These are phyloP conservation scores for Pedinophyceae sp. DNA, from an alignment of 139 green algal genomes.

Conservation along the genomic window DNA sequence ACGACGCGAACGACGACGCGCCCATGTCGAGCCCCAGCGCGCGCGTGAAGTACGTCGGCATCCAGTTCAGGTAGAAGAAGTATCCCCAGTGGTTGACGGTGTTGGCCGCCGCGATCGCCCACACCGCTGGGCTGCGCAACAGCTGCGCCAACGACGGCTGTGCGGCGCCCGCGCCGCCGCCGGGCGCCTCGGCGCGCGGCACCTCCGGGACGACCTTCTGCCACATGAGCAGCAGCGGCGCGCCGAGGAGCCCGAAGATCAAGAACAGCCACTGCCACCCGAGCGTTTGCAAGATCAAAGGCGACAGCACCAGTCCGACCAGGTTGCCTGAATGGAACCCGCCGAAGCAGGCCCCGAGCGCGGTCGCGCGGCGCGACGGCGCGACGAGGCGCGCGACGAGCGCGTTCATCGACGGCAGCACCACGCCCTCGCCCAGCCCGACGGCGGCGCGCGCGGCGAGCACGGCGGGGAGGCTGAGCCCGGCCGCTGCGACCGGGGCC, in stretches of 20 bases:
- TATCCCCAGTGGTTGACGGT: constrained; percentile 77
- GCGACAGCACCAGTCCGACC: constrained; percentile 57
- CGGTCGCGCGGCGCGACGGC: constrained; percentile 24
- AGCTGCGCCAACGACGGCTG: constrained; percentile 15
- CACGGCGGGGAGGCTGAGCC: constrained; percentile 41
- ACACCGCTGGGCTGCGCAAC: constrained; percentile 35
- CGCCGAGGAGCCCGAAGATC: constrained; percentile 51
- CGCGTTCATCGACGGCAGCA: constrained; percentile 84
- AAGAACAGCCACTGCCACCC: constrained; percentile 68
- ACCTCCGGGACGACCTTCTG: background rate
- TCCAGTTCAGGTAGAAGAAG: constrained; percentile 91
- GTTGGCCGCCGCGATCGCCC: constrained; percentile 77
- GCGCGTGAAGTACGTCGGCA: constrained; percentile 72
- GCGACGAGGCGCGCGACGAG: constrained; percentile 54
- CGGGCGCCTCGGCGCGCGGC: background rate
- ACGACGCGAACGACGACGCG: constrained; percentile 45
- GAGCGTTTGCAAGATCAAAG: constrained; percentile 41
- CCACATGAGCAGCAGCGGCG: constrained; percentile 57
- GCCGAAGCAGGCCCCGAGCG: constrained; percentile 50
- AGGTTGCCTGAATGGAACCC: constrained; percentile 51
- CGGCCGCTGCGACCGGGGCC: constrained; percentile 11
- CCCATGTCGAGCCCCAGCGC: constrained; percentile 50
- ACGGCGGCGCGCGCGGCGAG: constrained; percentile 42
- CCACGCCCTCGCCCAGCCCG: constrained; percentile 82
- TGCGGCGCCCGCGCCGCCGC: background rate